Percentiles rank a stretch among this genome's conserved stretches.
phyloP scores from a whole-genome alignment of 2,329 filamentous ascomycete genomes.

The Atkinsonella hypoxylon region DNA sequence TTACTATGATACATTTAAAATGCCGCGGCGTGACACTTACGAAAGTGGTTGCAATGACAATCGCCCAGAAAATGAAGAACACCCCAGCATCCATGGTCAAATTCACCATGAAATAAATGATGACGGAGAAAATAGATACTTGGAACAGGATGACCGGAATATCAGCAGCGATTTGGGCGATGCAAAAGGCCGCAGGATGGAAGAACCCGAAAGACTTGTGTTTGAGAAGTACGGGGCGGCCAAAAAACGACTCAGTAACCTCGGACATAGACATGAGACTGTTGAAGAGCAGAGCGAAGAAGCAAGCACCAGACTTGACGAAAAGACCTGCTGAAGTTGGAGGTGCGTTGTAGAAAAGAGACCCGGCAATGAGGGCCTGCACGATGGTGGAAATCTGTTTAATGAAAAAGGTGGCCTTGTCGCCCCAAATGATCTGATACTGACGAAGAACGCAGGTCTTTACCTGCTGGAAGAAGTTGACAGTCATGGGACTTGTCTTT shows the following conservation, averaged over 20 bases:
- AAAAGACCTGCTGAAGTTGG: slow-evolving; percentile 48
- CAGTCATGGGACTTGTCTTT: slow-evolving; percentile 42
- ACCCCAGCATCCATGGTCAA: slow-evolving; percentile 35
- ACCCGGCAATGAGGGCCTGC: slow-evolving; percentile 52
- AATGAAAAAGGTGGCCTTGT: slow-evolving; percentile 51
- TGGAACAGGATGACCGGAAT: slow-evolving; percentile 47
- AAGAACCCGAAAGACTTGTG: slow-evolving; percentile 46
- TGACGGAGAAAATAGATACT: slow-evolving; percentile 42
- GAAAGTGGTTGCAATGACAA: slow-evolving; percentile 39
- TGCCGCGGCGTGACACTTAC: slow-evolving; percentile 18
- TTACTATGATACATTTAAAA: neutral
- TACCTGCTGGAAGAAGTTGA: slow-evolving; percentile 42
- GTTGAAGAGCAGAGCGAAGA: slow-evolving; percentile 53
- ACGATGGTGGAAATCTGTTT: slow-evolving; percentile 45
- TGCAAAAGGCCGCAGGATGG: slow-evolving; percentile 46
- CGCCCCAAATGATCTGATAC: slow-evolving; percentile 54
- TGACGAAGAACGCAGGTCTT: slow-evolving; percentile 44
- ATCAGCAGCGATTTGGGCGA: slow-evolving; percentile 42
- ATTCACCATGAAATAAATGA: slow-evolving; percentile 53
- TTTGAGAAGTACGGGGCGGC: slow-evolving; percentile 46
- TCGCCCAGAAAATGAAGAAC: slow-evolving; percentile 52
- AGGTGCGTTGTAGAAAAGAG: slow-evolving; percentile 55
- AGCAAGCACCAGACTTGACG: slow-evolving; percentile 50
- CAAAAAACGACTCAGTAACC: slow-evolving; percentile 49
- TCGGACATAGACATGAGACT: slow-evolving; percentile 52